Evolutionary conservation across 805 yeast genomes (phyloP).

Genomic region (Lipomyces sp.): DNA sequence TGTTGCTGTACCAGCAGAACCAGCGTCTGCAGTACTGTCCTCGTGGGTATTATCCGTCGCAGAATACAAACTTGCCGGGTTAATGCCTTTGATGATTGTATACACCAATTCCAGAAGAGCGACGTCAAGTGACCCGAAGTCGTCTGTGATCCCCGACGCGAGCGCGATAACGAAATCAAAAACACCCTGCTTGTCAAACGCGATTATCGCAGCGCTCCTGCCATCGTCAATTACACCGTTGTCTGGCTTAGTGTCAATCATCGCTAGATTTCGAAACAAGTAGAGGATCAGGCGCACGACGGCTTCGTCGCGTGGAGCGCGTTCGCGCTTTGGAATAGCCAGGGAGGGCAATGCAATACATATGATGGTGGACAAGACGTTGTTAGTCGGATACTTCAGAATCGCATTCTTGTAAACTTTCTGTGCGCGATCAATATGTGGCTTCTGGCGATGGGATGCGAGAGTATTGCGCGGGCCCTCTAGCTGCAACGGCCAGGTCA

Average conservation of each 20-base stretch:
- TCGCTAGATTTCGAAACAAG: slow-evolving; percentile 72
- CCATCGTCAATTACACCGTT: slow-evolving; percentile 69
- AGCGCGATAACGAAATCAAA: slow-evolving; percentile 70
- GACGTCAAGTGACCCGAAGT: slow-evolving; percentile 61
- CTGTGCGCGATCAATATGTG: slow-evolving; percentile 65
- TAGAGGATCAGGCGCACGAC: slow-evolving; percentile 67
- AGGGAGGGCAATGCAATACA: slow-evolving; percentile 65
- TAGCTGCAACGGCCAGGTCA: slow-evolving; percentile 83
- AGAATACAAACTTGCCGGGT: slow-evolving; percentile 38
- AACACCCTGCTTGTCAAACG: slow-evolving; percentile 68
- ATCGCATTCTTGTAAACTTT: slow-evolving; percentile 66
- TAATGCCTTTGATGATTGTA: slow-evolving; percentile 57
- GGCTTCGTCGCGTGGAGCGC: slow-evolving; percentile 69
- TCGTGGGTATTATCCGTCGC: slow-evolving; percentile 15
- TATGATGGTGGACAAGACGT: slow-evolving; percentile 63
- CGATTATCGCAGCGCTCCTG: slow-evolving; percentile 52
- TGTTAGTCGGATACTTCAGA: slow-evolving; percentile 55
- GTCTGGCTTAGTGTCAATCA: slow-evolving; percentile 65
- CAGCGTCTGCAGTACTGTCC: slow-evolving; percentile 1
- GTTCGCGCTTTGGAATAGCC: slow-evolving; percentile 48
- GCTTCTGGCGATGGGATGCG: slow-evolving; percentile 55
- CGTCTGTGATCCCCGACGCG: slow-evolving; percentile 59
- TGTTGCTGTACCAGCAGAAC: too few relatives aligned
- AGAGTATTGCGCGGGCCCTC: slow-evolving; percentile 53
- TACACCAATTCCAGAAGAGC: slow-evolving; percentile 68